A percentile compares a stretch with the other conserved stretches of the same genome.
These are phyloP conservation scores for Colletotrichum aenigma DNA, from an alignment of 2,329 filamentous ascomycete species.

Conservation along the genomic window DNA sequence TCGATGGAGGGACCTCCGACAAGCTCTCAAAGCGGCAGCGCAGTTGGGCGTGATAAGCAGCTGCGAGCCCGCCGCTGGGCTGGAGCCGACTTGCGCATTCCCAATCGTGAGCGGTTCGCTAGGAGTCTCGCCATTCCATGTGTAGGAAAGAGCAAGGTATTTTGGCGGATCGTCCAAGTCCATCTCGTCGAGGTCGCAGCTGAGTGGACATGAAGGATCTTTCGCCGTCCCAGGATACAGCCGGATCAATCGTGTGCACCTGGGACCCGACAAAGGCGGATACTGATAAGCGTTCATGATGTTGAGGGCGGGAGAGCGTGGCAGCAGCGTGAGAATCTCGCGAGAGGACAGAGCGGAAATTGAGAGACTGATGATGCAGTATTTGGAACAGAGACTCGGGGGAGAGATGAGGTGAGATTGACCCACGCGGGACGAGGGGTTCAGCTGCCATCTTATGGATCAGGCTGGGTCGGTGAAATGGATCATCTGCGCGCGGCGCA, in stretches of 20 bases:
- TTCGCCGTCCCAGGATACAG: neutral
- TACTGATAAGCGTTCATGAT: neutral
- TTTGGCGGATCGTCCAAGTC: neutral
- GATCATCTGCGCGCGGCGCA: neutral
- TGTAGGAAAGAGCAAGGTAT: neutral
- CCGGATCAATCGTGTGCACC: neutral
- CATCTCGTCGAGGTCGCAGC: rapidly evolving
- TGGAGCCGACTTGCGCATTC: rapidly evolving
- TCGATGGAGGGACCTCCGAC: neutral
- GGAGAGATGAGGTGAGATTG: neutral
- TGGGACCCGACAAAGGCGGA: neutral
- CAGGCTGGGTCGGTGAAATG: too few species aligned
- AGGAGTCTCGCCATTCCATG: neutral
- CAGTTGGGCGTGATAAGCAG: neutral
- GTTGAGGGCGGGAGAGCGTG: rapidly evolving
- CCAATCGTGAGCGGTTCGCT: neutral
- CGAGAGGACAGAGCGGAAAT: rapidly evolving
- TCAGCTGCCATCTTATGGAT: neutral
- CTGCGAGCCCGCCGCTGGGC: rapidly evolving
- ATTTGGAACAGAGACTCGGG: rapidly evolving
- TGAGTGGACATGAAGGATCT: neutral
- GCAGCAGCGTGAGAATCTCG: rapidly evolving
- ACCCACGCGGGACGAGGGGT: neutral
- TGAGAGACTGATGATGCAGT: rapidly evolving
- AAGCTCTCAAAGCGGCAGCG: neutral